Evolutionary conservation across 2,329 filamentous ascomycete species (phyloP), one percentile per base, ranked within the genome.

Genomic region (Epichloe hybrida): DNA sequence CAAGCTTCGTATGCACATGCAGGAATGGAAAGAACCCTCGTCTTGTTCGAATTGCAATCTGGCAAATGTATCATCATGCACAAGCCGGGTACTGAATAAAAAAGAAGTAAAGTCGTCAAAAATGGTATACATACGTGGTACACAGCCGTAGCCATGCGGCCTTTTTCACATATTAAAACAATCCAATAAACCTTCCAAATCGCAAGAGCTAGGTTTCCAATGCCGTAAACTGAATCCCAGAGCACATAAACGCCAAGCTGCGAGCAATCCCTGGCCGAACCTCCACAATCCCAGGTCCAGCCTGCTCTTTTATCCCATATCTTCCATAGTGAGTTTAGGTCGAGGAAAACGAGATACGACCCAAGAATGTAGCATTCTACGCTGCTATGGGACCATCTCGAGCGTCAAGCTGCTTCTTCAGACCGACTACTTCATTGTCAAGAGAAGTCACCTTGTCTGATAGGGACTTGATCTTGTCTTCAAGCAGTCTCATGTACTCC

Each of bases 401-500:
- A 49, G 50, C 57, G 49, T 66, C 62, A 37, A 66, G 55, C 44
- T 66, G 64, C 49, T 64, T 65, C 54, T 65, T 68, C 44, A 69
- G 51, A 6, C 52, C 55, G 12, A 59, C 54, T 31, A 69, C 62
- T 49, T 66, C 64, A 21, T 65, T 58, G 39, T 67, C 66, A 17
- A 69, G 60, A 44, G 55, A 56, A 7, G 56, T 50, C 13, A 69
- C 61, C 52, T 62, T 67, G 8, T 69, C 67, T 2, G 62, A 59
- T 20, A 69, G 54, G 34, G 56, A 57, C 54, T 69, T 69, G 46
- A 69, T 59, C 54, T 67, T 69, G 12, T 80, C 76, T 60, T 91
- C 86, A 47, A 91, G 70, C 17, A 74, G 75, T 51, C 87, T 81
- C 36, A 90, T 78, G 59, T 88, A 88, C 4, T 74, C 69, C 83